phyloP scores from a whole-genome alignment of 2,329 filamentous ascomycete species.

The Massarina eburnea region DNA sequence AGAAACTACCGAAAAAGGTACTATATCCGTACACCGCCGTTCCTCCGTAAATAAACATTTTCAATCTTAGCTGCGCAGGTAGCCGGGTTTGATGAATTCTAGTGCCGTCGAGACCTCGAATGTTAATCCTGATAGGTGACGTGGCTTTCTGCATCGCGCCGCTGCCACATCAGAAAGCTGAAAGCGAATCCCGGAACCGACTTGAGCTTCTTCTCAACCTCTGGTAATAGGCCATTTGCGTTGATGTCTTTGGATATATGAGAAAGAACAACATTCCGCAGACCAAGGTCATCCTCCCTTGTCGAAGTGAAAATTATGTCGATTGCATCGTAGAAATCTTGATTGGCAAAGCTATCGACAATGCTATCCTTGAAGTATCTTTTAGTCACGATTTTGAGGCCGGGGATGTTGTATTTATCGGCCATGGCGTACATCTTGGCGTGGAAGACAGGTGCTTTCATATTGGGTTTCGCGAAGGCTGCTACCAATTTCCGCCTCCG shows the following conservation, averaged over 20 bases:
- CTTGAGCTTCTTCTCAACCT: background rate
- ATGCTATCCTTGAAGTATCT: conserved; percentile 5
- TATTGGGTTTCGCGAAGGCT: background rate
- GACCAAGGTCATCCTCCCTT: conserved; percentile 22
- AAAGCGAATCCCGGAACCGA: too few relatives aligned
- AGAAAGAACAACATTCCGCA: conserved; percentile 27
- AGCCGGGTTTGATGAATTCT: too few relatives aligned
- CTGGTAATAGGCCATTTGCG: background rate
- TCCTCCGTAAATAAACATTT: too few relatives aligned
- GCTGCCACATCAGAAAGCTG: too few relatives aligned
- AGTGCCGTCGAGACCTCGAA: too few relatives aligned
- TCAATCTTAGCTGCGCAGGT: too few relatives aligned
- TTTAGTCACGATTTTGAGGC: conserved; percentile 2
- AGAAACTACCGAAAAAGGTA: too few relatives aligned
- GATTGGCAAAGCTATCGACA: conserved; percentile 7
- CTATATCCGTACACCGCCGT: too few relatives aligned
- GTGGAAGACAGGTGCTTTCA: conserved; percentile 5
- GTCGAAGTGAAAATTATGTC: conserved; percentile 22
- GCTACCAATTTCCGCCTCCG: background rate
- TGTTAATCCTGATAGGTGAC: too few relatives aligned
- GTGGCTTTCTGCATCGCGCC: too few relatives aligned
- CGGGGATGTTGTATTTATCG: conserved; percentile 8
- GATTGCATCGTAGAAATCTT: conserved; percentile 26
- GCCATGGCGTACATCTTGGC: conserved; percentile 12
- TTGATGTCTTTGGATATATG: background rate